Base-by-base conservation (phyloP, 164 flowering plant genomes). In the Taxillus chinensis region DNA sequence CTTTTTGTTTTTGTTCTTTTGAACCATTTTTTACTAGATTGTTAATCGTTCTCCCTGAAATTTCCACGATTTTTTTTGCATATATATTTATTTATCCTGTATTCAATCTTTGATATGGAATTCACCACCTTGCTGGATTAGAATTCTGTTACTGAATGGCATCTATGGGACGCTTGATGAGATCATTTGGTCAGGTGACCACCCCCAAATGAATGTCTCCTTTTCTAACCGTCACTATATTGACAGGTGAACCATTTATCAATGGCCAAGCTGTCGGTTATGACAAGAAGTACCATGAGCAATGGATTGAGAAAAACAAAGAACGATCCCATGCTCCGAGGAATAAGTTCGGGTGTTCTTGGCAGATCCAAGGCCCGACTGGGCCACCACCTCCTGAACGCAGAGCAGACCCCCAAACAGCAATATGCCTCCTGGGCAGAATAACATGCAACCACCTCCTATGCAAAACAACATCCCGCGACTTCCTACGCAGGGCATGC, bases 221-320 rank as follows among this genome's bases (percentile, higher is more conserved):
- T 49, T 5, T n/a, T 12, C 52, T 49, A 7, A 9, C 14, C 10
- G 0, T 5, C 8, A 5, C 27, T 27, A n/a, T n/a, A 14, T 15
- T 57, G 27, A 27, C 78, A 90, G 96, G 97, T 41, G 95, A 87
- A 63, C 97, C 92, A 45, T 84, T 90, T 67, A 86, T 90, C 42
- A 66, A 90, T 66, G 97, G 97, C 41, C 64, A 83, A 63, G 90
- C 90, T 46, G 89, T 86, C 55, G 89, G 93, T 8, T 89, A 86
- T 76, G 96, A 89, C 52, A 87, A 89, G 7, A 84, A 89, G 70
- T 87, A 87, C 66, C 95, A 87, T 58, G 96, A 82, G 73, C 92
- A 90, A 57, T 86, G 88, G 88, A 70, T 83, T 15, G 79, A 84
- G 56, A 86, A 82, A 72, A 83, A 82, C 70, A 67, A 27, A 27